Percentiles rank a stretch among this genome's conserved stretches.
Conservation (phyloP, 176 grass and related monocot genomes). For the Areca catechu region DNA sequence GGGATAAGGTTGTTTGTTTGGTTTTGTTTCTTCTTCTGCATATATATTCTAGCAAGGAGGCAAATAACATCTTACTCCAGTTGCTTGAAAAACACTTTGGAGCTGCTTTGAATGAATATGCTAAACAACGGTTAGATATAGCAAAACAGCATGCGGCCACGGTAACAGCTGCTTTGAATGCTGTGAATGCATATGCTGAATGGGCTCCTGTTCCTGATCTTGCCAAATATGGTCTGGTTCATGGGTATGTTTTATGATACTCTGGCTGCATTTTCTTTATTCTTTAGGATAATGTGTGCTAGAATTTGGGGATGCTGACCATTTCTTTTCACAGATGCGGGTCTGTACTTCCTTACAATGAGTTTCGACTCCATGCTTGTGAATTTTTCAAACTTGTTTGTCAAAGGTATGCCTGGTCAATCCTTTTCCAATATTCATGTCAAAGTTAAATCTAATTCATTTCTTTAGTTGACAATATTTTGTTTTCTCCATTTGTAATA, state of each 20-base stretch:
- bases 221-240: slow-evolving; percentile 83
- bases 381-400: slow-evolving; percentile 93
- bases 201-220: slow-evolving; percentile 96
- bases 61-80: slow-evolving; percentile 30
- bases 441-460: background rate
- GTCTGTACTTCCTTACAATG: slow-evolving; percentile 65
- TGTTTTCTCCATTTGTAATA: slow-evolving; percentile 9
- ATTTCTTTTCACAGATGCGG: slow-evolving; percentile 58
- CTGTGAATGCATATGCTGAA: slow-evolving; percentile 91
- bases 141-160: slow-evolving; percentile 74
- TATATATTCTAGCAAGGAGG: background rate
- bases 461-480: background rate
- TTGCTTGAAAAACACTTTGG: slow-evolving; percentile 94
- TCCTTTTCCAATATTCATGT: background rate
- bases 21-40: background rate
- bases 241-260: slow-evolving; percentile 46
- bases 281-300: too few relatives aligned
- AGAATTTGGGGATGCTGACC: background rate
- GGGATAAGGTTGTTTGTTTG: background rate
- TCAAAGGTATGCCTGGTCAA: slow-evolving; percentile 54
- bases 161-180: slow-evolving; percentile 80
- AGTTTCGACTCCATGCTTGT: slow-evolving; percentile 89
- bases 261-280: background rate
- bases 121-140: slow-evolving; percentile 57
- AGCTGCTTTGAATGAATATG: slow-evolving; percentile 61